Base-by-base conservation (phyloP, 2,329 filamentous ascomycete species). In the Venturia aucupariae region DNA sequence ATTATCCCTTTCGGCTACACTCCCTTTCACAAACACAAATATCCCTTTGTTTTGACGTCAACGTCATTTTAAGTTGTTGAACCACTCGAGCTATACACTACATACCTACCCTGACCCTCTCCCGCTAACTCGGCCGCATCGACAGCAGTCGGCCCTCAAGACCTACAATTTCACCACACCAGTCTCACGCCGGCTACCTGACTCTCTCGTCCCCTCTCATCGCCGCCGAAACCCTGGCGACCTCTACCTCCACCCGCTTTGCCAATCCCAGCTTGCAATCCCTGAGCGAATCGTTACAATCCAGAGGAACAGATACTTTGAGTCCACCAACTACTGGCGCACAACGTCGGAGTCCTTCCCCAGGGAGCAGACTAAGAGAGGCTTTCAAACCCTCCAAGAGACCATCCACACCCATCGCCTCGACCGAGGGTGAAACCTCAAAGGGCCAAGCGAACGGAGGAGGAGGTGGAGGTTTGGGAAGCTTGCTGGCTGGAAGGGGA, bases 361-460 rank as follows among this genome's bases (percentile, higher is more conserved):
- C 89, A 13, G 85, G 83, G 62, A 84, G 86, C 71, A 90, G 86
- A 71, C 79, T 93, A 67, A 88, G 84, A 73, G 86, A 87, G 71
- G 88, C 87, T 15, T 90, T 94, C 70, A 83, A 78, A 65, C 75
- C 73, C 19, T 70, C 68, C 10, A 69, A 70, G 61, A 69, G 71
- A 59, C 67, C 70, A 17, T 71, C 72, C 10, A 71, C 72, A 30
- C 71, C 73, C 27, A 74, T 71, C 64, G 61, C 68, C 10, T 68
- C 66, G 44, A 69, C 67, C 41, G 70, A 72, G 38, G 65, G 68
- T 22, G 76, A 79, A 41, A 75, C 75, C 46, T 68, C 30, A 30
- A 55, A 51, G 39, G 39, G 32, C 71, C 13, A 79, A 77, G 64
- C 77, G 79, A 30, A 67, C 69, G 6, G 74, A 44, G 57, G 72